Base-by-base conservation (phyloP, 257 asterid species). In the Ligustrum vulgare region DNA sequence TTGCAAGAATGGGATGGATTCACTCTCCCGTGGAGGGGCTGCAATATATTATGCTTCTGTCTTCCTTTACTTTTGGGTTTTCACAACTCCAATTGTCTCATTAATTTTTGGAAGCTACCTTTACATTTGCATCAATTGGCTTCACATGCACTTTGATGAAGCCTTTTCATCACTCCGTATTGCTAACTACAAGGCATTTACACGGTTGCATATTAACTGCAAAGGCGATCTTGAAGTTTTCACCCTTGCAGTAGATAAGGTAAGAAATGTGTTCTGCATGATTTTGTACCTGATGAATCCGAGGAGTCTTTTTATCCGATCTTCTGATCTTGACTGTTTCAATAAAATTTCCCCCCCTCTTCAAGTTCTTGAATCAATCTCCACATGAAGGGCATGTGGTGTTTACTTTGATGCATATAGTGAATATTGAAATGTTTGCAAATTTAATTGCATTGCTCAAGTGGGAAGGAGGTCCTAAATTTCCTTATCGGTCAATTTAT, bases 161-260 rank as follows among this genome's bases (percentile, higher is more conserved):
- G 99, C 99, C 20, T 95, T 95, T 84, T 95, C 99, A 8, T 95
- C 99, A 0, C 97, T 95, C 47, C 93, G 98, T 32, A 95, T 93
- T 47, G 99, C 99, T 62, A 95, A 95, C 81, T 95, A 95, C 83
- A 95, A 95, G 87, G 87, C 99, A 0, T 95, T 93, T 75, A 93
- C 99, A 47, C 91, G 99, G 72, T 90, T 93, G 78, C 98, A 93
- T 68, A 89, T 95, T 39, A 82, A 80, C 87, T 37, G 45, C 18
- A 78, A 82, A 70, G 99, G 99, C 11, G 87, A 95, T 77, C 96
- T 95, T 71, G 97, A 95, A 87, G 93, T 95, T 78, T 93, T 80
- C 88, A 93, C 99, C 37, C 97, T 95, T 66, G 99, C 98, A 35
- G 98, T 95, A 8, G 99, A 95, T 81, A 95, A 95, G 98, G 98